Evolutionary conservation across 176 grass and related monocot genomes (phyloP).

Genomic region (Aegilops tauschii): DNA sequence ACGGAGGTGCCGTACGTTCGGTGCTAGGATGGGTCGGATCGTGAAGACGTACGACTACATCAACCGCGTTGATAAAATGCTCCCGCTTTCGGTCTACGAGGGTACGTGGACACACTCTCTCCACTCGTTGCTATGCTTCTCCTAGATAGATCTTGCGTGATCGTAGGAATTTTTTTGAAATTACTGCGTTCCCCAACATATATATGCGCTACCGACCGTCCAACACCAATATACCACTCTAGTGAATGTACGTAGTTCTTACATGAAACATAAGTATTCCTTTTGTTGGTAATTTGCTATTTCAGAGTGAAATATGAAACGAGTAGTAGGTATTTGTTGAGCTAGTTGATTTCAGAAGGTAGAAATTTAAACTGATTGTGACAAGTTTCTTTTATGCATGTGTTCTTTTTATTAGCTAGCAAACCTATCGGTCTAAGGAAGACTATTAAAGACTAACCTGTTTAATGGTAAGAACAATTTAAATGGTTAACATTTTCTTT

Average conservation of each 20-base stretch:
- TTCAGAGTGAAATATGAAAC: not conserved
- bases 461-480: not conserved
- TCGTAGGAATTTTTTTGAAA: not conserved
- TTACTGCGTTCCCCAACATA: no score
- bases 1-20: no score
- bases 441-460: not conserved
- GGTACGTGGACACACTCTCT: no score
- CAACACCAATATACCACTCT: not conserved
- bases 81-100: no score
- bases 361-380: not conserved
- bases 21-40: no score
- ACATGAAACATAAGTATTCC: not conserved
- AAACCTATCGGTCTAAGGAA: not conserved
- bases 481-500: not conserved
- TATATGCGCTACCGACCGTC: no score
- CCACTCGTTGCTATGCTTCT: no score
- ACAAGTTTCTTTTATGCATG: not conserved
- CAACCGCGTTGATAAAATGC: no score
- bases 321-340: not conserved
- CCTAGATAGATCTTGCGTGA: no score
- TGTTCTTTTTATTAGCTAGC: not conserved
- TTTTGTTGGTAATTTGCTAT: not conserved
- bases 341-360: not conserved
- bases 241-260: not conserved
- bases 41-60: no score